Percentiles rank a stretch among this genome's conserved stretches.
phyloP scores from a whole-genome alignment of 2,329 filamentous ascomycete genomes.

The Purpureocillium lavendulum region DNA sequence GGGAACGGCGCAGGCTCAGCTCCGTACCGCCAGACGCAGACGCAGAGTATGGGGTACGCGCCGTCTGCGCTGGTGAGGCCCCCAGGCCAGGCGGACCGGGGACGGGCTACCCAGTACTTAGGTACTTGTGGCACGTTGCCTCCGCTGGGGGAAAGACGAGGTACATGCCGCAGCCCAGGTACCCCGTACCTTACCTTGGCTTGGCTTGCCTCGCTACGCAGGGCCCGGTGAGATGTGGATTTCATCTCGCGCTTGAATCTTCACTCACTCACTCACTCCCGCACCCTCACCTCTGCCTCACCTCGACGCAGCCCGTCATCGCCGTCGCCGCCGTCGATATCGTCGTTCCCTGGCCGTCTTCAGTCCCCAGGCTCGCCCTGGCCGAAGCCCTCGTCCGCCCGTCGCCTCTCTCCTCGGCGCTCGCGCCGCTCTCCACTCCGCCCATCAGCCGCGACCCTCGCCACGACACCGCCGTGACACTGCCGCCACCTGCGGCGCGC shows the following conservation, averaged over 20 bases:
- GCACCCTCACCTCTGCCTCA: conserved; percentile 8
- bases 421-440: neutral
- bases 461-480: conserved; percentile 12
- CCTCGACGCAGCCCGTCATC: neutral
- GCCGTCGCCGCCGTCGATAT: conserved; percentile 1
- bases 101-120: too few relatives aligned
- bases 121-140: too few relatives aligned
- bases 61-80: too few relatives aligned
- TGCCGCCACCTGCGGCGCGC: conserved; percentile 23
- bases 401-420: conserved; percentile 7
- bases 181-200: neutral
- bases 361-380: too few relatives aligned
- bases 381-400: neutral
- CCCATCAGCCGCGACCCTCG: conserved; percentile 5
- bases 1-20: too few relatives aligned
- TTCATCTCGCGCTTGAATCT: conserved; percentile 17
- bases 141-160: too few relatives aligned
- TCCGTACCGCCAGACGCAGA: too few relatives aligned
- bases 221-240: conserved; percentile 9
- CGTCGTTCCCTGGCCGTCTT: conserved; percentile 4
- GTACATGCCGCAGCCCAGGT: too few relatives aligned
- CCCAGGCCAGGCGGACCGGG: too few relatives aligned
- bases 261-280: conserved; percentile 11
- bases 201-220: neutral
- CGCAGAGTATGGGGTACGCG: too few relatives aligned